These are phyloP conservation scores for Psilocybe mexicana DNA, from an alignment of 1,284 basidiomycete genomes.

Conservation along the genomic window DNA sequence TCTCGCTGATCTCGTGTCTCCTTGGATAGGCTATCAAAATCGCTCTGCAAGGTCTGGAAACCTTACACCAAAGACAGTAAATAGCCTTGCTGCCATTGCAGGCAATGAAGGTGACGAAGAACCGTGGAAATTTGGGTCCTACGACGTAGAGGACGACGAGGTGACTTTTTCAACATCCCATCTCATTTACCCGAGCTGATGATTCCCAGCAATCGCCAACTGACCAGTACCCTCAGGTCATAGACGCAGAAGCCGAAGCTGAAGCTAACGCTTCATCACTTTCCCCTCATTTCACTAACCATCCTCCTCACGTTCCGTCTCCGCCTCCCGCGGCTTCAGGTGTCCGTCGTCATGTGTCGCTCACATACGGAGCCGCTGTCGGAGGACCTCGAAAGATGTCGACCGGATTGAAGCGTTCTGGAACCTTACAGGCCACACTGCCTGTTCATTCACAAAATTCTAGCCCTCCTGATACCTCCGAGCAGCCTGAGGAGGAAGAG, in stretches of 20 bases:
- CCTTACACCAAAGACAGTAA: slow-evolving; percentile 71
- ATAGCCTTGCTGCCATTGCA: slow-evolving; percentile 77
- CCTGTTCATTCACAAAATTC: slow-evolving; percentile 37
- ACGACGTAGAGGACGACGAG: slow-evolving; percentile 61
- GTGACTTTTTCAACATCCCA: slow-evolving; percentile 33
- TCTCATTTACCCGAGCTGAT: slow-evolving; percentile 15
- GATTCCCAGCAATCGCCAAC: slow-evolving; percentile 18
- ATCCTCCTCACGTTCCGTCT: slow-evolving; percentile 53
- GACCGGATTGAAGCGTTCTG: slow-evolving; percentile 66
- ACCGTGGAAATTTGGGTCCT: slow-evolving; percentile 71
- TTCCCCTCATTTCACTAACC: slow-evolving; percentile 55
- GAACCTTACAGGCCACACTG: slow-evolving; percentile 64
- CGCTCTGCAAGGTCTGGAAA: slow-evolving; percentile 57
- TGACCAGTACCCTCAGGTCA: slow-evolving; percentile 38
- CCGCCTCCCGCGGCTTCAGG: slow-evolving; percentile 67
- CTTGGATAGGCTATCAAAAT: slow-evolving; percentile 37
- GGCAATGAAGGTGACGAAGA: slow-evolving; percentile 85
- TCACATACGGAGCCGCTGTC: slow-evolving; percentile 65
- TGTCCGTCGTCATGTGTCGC: slow-evolving; percentile 75
- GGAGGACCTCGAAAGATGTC: slow-evolving; percentile 46
- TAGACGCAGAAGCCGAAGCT: slow-evolving; percentile 46
- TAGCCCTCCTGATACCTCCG: slow-evolving; percentile 39
- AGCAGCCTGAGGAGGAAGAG: slow-evolving; percentile 57
- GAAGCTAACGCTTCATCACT: slow-evolving; percentile 53
- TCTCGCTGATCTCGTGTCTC: slow-evolving; percentile 21